phyloP scores from a whole-genome alignment of 2,329 filamentous ascomycete genomes.

The Epichloe baconii region DNA sequence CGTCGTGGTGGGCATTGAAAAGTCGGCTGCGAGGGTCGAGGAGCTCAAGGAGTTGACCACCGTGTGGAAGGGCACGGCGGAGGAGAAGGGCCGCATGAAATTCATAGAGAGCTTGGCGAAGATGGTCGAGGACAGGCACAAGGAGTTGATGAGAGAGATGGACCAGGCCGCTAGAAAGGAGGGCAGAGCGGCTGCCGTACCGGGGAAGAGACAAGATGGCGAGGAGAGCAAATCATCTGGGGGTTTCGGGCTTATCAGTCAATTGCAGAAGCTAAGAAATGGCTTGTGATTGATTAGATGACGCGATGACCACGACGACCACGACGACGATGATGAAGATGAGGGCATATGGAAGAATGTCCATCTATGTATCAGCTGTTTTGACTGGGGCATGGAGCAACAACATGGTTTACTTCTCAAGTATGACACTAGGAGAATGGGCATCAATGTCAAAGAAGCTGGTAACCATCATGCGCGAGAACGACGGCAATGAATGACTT shows the following conservation, averaged over 20 bases:
- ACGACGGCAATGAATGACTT: not conserved
- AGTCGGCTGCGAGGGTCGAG: slow-evolving; percentile 61
- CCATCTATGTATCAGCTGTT: not conserved
- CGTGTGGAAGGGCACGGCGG: slow-evolving; percentile 94
- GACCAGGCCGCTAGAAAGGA: slow-evolving; percentile 29
- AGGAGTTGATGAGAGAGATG: slow-evolving; percentile 38
- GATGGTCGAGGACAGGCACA: slow-evolving; percentile 65
- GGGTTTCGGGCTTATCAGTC: slow-evolving; percentile 48
- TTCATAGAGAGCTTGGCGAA: slow-evolving; percentile 74
- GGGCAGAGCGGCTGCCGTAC: slow-evolving; percentile 18
- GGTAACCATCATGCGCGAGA: not conserved
- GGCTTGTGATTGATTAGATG: slow-evolving; percentile 30
- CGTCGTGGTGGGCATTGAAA: slow-evolving; percentile 54
- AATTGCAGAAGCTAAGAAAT: slow-evolving; percentile 46
- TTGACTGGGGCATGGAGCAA: no score
- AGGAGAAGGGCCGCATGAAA: slow-evolving; percentile 71
- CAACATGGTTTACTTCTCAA: no score
- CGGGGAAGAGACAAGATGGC: slow-evolving; percentile 12
- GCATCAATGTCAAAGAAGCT: no score
- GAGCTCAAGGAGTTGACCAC: slow-evolving; percentile 60
- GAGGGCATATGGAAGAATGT: not conserved
- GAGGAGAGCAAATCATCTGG: slow-evolving; percentile 31
- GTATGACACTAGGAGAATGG: no score
- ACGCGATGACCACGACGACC: not conserved
- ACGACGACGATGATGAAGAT: not conserved